These are phyloP conservation scores for Dryas integrifolia DNA, from an alignment of 331 rosid genomes.

Conservation along the genomic window DNA sequence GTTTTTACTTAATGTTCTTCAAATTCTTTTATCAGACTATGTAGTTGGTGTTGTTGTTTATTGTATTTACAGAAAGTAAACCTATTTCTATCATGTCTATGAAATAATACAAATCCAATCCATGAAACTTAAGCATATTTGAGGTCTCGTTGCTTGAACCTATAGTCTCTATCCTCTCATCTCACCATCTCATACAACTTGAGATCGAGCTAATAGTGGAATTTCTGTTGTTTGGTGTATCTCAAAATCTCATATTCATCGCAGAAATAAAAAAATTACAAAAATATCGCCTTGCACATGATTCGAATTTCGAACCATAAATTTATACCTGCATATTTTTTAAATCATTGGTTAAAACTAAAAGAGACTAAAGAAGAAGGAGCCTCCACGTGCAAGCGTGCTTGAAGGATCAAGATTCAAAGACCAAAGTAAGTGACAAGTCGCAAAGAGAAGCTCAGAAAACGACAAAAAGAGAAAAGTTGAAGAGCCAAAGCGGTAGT, in stretches of 20 bases:
- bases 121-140: no score
- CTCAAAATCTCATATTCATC: no score
- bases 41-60: neutral
- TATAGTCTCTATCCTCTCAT: no score
- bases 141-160: no score
- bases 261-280: neutral
- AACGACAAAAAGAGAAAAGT: slow-evolving; percentile 2
- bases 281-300: neutral
- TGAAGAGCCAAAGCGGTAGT: neutral
- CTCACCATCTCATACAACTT: no score
- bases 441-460: neutral
- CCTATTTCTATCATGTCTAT: neutral
- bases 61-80: neutral
- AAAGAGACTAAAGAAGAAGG: neutral
- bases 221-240: no score
- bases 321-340: no score
- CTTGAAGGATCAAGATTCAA: neutral
- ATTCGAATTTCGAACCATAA: no score
- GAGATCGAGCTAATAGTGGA: no score
- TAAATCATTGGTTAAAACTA: neutral
- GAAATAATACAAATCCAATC: no score
- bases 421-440: neutral
- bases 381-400: slow-evolving; percentile 3
- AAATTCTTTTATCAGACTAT: neutral
- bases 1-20: neutral